phyloP scores from a whole-genome alignment of 176 grass and related monocot genomes.

The Carex cristatella region DNA sequence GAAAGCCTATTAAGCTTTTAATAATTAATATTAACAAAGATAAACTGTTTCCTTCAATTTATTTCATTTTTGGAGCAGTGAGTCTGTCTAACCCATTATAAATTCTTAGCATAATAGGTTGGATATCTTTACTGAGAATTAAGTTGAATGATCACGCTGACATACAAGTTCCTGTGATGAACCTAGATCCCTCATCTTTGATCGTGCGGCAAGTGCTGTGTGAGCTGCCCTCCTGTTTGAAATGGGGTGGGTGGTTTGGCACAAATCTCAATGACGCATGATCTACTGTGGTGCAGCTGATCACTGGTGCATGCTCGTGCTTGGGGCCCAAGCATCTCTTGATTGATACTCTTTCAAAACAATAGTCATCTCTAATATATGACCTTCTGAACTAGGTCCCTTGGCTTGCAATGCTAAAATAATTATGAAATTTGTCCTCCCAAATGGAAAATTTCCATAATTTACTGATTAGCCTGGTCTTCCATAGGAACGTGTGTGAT shows the following conservation, averaged over 20 bases:
- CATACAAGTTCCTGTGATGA: neutral
- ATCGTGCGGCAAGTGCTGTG: neutral
- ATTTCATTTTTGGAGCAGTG: conserved; percentile 19
- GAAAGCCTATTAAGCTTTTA: conserved; percentile 22
- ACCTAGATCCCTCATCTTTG: neutral
- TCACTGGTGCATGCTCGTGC: neutral
- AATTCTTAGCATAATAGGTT: conserved; percentile 1
- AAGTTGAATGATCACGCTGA: neutral
- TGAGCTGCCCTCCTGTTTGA: neutral
- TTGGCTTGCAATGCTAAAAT: neutral
- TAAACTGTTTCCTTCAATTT: conserved; percentile 4
- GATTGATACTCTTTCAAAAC: neutral
- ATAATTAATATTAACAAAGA: conserved; percentile 20
- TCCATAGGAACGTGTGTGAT: too few relatives aligned
- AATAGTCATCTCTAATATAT: neutral
- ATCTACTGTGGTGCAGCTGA: neutral
- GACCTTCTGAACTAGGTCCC: neutral
- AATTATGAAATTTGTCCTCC: neutral
- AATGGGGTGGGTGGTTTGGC: too few relatives aligned
- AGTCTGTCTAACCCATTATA: neutral
- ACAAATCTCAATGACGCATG: neutral
- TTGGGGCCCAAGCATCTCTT: neutral
- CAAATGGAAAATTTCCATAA: too few relatives aligned
- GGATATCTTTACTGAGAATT: neutral
- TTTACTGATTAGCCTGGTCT: too few relatives aligned